Percentiles rank a stretch among this genome's conserved stretches.
Conservation (phyloP, 1,139 yeast species). For the Pneumocystis jirovecii region DNA sequence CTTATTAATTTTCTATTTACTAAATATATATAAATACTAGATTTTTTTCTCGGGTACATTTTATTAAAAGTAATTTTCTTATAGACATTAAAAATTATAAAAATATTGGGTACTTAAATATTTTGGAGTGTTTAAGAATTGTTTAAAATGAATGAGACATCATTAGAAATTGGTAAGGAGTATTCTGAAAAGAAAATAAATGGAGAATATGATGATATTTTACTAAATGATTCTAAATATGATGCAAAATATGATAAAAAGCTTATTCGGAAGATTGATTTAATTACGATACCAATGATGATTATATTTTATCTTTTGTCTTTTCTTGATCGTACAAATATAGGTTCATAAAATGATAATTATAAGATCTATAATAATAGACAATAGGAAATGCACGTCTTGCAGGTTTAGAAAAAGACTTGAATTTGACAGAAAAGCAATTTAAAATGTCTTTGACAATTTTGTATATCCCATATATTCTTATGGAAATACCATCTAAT, state of each 20-base stretch:
- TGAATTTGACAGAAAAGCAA: constrained; percentile 41
- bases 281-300: background rate
- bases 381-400: constrained; percentile 46
- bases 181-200: no score
- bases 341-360: background rate
- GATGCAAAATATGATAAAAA: background rate
- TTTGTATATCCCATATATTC: constrained; percentile 55
- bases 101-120: no score
- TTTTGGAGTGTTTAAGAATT: no score
- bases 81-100: no score
- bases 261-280: background rate
- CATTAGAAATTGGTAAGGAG: no score
- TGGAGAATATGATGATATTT: no score
- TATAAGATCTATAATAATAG: constrained; percentile 18
- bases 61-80: no score
- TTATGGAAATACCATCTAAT: constrained; percentile 54
- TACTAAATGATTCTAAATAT: background rate
- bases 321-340: constrained; percentile 36
- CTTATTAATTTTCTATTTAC: no score
- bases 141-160: no score
- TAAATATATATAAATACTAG: no score
- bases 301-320: background rate
- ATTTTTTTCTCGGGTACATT: no score
- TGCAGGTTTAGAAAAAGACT: constrained; percentile 43
- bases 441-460: constrained; percentile 45